Evolutionary conservation across 768 basidiomycete genomes (phyloP).

Genomic region (Cystofilobasidium ferigula): DNA sequence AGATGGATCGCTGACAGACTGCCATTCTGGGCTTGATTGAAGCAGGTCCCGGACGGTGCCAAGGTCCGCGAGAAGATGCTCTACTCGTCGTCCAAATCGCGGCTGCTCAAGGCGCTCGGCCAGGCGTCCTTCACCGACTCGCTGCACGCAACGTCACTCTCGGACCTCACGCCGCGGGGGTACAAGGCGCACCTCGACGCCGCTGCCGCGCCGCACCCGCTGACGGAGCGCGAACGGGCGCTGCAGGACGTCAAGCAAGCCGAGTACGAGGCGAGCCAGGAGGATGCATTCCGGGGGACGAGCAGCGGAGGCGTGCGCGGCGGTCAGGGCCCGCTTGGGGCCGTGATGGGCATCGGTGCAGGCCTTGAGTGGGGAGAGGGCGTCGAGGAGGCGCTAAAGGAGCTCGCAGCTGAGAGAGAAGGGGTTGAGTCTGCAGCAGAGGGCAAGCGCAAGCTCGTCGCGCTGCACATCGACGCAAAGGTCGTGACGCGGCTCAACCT

Average conservation of each 20-base stretch:
- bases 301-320: slow-evolving; percentile 8
- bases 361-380: slow-evolving; percentile 22
- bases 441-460: neutral
- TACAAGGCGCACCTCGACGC: slow-evolving; percentile 18
- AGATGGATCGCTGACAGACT: neutral
- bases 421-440: slow-evolving; percentile 12
- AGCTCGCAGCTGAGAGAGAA: slow-evolving; percentile 4
- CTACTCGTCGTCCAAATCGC: slow-evolving; percentile 22
- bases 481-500: neutral
- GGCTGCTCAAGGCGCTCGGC: slow-evolving; percentile 23
- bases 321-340: slow-evolving; percentile 13
- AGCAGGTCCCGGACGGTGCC: slow-evolving; percentile 19
- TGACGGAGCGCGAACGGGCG: slow-evolving; percentile 23
- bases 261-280: slow-evolving; percentile 18
- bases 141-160: slow-evolving; percentile 13
- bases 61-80: slow-evolving; percentile 27
- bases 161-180: slow-evolving; percentile 18
- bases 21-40: neutral
- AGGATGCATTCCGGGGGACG: slow-evolving; percentile 18
- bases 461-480: slow-evolving; percentile 11
- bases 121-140: slow-evolving; percentile 23
- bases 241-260: slow-evolving; percentile 14
- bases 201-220: slow-evolving; percentile 17
- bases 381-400: slow-evolving; percentile 20
- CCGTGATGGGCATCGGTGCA: slow-evolving; percentile 16